These are phyloP conservation scores for Naganishia friedmannii DNA, from an alignment of 768 basidiomycete genomes.

Conservation along the genomic window DNA sequence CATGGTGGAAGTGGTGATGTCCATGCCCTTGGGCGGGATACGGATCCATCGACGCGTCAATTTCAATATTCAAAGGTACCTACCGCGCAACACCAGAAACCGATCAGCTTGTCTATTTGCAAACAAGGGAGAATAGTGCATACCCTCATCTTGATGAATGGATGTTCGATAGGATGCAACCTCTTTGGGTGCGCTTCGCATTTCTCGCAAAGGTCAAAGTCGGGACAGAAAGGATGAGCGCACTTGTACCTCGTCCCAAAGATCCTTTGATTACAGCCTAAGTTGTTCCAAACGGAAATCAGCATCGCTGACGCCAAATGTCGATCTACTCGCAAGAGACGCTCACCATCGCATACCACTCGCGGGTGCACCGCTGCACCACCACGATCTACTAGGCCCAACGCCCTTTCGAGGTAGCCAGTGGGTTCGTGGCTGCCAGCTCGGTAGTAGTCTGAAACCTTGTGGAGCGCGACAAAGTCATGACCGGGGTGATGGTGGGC, in stretches of 20 bases:
- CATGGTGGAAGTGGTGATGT: not conserved
- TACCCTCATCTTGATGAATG: constrained; percentile 50
- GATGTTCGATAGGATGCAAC: constrained; percentile 45
- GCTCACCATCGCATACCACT: constrained; percentile 44
- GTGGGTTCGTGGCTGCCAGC: not conserved
- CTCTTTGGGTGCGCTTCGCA: constrained; percentile 46
- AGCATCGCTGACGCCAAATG: no score
- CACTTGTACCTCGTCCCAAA: constrained; percentile 49
- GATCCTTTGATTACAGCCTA: constrained; percentile 43
- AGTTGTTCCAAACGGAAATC: not conserved
- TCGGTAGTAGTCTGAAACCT: constrained; percentile 21
- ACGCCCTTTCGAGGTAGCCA: constrained; percentile 5
- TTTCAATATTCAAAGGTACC: constrained; percentile 21
- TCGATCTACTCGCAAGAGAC: no score
- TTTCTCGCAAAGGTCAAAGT: constrained; percentile 51
- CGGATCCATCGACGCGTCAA: constrained; percentile 17
- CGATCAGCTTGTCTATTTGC: no score
- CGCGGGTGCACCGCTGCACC: constrained; percentile 33
- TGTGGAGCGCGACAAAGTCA: constrained; percentile 43
- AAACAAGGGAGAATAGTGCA: not conserved
- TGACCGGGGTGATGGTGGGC: constrained; percentile 42
- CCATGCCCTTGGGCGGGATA: not conserved
- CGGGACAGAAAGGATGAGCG: constrained; percentile 50
- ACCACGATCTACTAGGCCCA: not conserved
- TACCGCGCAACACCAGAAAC: no score